Conservation (phyloP, 108 stramenopile species). For the Asterionellopsis glacialis region DNA sequence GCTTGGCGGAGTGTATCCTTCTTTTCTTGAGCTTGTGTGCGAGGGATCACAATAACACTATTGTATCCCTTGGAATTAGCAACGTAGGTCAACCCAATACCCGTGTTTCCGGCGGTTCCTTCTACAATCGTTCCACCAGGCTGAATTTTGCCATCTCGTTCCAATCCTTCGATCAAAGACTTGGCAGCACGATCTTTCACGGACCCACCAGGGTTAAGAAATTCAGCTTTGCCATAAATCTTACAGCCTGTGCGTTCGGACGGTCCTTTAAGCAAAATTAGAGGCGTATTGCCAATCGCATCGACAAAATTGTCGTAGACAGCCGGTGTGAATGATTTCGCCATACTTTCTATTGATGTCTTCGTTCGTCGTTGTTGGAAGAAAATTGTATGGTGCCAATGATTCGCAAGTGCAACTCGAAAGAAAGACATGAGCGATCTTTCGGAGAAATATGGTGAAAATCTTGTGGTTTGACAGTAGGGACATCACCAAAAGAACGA, state of each 20-base stretch:
- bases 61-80: slow-evolving; percentile 76
- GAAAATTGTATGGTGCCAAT: no score
- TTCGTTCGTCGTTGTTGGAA: no score
- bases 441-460: no score
- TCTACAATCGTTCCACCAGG: slow-evolving; percentile 71
- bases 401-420: no score
- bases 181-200: slow-evolving; percentile 77
- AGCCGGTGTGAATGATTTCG: slow-evolving; percentile 12
- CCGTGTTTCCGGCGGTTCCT: slow-evolving; percentile 86
- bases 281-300: no score
- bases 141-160: slow-evolving; percentile 48
- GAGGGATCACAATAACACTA: slow-evolving; percentile 90
- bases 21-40: slow-evolving; percentile 70
- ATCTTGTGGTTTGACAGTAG: no score
- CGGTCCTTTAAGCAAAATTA: no score
- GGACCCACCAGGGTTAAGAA: slow-evolving; percentile 56
- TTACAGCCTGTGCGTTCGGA: no score
- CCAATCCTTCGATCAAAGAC: slow-evolving; percentile 65
- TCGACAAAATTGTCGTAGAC: slow-evolving; percentile 12
- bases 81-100: slow-evolving; percentile 86
- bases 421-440: no score
- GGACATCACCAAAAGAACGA: no score
- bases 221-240: slow-evolving; percentile 51
- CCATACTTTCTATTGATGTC: no score
- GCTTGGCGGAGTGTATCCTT: slow-evolving; percentile 55